Evolutionary conservation across 2,329 filamentous ascomycete genomes (phyloP).

Genomic region (Cytospora piceae): DNA sequence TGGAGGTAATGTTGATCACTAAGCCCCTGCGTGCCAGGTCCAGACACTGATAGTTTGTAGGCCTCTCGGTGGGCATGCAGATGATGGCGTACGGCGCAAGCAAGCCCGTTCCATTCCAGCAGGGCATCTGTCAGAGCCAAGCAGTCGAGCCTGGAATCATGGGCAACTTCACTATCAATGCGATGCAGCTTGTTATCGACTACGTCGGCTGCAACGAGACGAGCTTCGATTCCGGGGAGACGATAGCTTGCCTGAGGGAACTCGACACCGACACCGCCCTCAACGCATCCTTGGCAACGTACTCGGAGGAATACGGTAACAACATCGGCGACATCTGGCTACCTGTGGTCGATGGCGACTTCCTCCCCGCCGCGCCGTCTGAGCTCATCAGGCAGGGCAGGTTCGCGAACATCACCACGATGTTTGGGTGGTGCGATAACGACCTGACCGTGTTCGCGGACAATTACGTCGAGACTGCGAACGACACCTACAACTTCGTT

Average conservation of each 20-base stretch:
- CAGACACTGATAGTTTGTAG: slow-evolving; percentile 32
- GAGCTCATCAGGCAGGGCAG: slow-evolving; percentile 44
- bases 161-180: slow-evolving; percentile 51
- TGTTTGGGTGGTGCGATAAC: slow-evolving; percentile 50
- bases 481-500: slow-evolving; percentile 47
- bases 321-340: slow-evolving; percentile 58
- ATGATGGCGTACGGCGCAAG: slow-evolving; percentile 52
- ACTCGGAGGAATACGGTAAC: slow-evolving; percentile 43
- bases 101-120: slow-evolving; percentile 49
- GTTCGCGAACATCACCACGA: slow-evolving; percentile 47
- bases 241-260: slow-evolving; percentile 50
- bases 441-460: slow-evolving; percentile 50
- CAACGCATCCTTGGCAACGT: slow-evolving; percentile 48
- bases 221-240: slow-evolving; percentile 46
- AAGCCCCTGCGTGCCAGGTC: not conserved
- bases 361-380: slow-evolving; percentile 50
- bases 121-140: slow-evolving; percentile 51
- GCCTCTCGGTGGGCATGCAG: slow-evolving; percentile 49
- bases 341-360: slow-evolving; percentile 53
- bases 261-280: slow-evolving; percentile 49
- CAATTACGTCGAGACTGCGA: slow-evolving; percentile 42
- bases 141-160: slow-evolving; percentile 56
- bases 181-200: slow-evolving; percentile 48
- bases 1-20: slow-evolving; percentile 15
- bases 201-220: slow-evolving; percentile 48